These are phyloP conservation scores for Rubroboletus pulcherrimus DNA, from an alignment of 768 basidiomycete species.

Conservation along the genomic window DNA sequence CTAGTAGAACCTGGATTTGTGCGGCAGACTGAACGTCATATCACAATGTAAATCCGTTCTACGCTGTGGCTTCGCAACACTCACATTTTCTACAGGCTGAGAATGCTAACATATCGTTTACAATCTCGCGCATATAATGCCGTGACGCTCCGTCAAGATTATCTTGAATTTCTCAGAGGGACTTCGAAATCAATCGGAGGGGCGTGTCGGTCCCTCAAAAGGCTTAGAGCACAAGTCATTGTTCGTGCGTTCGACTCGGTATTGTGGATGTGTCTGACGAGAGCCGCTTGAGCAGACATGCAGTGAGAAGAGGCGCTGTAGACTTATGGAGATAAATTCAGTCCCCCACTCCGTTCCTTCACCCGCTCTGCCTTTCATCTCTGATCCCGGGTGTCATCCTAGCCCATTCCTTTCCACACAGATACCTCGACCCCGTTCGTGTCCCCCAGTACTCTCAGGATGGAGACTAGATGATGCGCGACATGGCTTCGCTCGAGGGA, in stretches of 20 bases:
- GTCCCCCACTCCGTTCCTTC: background rate
- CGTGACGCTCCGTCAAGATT: background rate
- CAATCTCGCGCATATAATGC: background rate
- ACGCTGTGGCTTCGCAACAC: too few species aligned
- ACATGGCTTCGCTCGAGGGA: too few species aligned
- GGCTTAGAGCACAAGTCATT: background rate
- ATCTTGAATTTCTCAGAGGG: background rate
- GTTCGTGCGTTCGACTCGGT: background rate
- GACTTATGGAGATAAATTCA: background rate
- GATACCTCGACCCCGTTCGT: background rate
- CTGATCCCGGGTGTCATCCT: background rate
- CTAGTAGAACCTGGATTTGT: background rate
- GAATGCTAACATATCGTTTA: background rate
- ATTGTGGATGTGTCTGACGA: background rate
- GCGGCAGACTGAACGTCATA: background rate
- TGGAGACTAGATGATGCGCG: background rate
- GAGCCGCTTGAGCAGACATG: background rate
- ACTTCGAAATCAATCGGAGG: background rate
- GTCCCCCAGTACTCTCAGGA: background rate
- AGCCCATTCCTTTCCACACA: background rate
- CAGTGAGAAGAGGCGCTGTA: background rate
- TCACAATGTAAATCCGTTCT: background rate
- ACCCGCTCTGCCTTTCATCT: background rate
- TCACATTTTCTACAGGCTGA: background rate
- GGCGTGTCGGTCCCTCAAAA: background rate